These are phyloP conservation scores for Thalassiosira delicatula DNA, from an alignment of 352 stramenopile species.

Conservation along the genomic window DNA sequence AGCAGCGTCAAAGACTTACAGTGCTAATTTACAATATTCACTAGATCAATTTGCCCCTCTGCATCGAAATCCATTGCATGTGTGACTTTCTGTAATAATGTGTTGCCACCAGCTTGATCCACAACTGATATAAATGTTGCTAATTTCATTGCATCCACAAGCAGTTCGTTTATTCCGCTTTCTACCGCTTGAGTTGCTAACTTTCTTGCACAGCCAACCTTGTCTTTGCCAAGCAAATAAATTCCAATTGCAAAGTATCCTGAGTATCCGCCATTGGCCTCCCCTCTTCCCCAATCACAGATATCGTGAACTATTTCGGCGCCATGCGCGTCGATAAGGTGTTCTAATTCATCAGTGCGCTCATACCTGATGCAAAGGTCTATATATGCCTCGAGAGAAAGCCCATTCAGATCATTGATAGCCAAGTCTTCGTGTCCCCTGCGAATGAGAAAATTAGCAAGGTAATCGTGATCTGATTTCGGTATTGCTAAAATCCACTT, in stretches of 20 bases:
- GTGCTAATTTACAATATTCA: constrained; percentile 37
- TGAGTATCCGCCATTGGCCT: constrained; percentile 45
- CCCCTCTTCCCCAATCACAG: constrained; percentile 52
- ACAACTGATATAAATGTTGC: constrained; percentile 34
- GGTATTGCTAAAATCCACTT: constrained; percentile 77
- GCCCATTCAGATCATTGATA: constrained; percentile 61
- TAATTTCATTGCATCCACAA: constrained; percentile 59
- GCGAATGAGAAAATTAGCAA: constrained; percentile 77
- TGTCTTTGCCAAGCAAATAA: constrained; percentile 53
- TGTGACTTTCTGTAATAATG: constrained; percentile 39
- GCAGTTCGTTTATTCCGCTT: constrained; percentile 41
- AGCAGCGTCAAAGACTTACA: no score
- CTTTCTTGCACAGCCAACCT: constrained; percentile 42
- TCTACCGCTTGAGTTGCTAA: constrained; percentile 21
- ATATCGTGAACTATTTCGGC: constrained; percentile 36
- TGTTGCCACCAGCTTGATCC: constrained; percentile 36
- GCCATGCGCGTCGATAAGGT: constrained; percentile 34
- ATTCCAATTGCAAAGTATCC: constrained; percentile 50
- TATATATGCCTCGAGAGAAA: constrained; percentile 78
- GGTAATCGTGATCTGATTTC: constrained; percentile 64
- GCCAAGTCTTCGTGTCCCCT: constrained; percentile 68
- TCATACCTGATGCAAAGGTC: constrained; percentile 78
- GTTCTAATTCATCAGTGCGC: constrained; percentile 58
- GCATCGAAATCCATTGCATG: constrained; percentile 42
- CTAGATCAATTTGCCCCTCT: constrained; percentile 36